These are phyloP conservation scores for Ustilago curta DNA, from an alignment of 1,284 basidiomycete genomes.

Conservation along the genomic window DNA sequence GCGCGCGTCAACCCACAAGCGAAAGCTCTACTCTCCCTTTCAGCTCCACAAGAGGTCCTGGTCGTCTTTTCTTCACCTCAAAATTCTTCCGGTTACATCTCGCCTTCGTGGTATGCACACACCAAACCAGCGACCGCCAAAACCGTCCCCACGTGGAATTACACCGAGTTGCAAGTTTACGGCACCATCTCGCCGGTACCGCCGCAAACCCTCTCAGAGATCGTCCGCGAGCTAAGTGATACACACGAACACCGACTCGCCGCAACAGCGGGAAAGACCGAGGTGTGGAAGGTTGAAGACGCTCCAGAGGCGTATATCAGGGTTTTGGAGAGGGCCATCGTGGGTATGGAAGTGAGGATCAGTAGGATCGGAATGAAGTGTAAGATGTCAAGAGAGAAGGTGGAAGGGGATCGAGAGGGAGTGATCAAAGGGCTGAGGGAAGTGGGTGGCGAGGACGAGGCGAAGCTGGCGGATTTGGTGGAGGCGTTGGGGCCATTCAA, in stretches of 20 bases:
- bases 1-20: conserved; percentile 50
- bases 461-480: conserved; percentile 7
- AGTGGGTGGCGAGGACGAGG: conserved; percentile 48
- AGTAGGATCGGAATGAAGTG: conserved; percentile 70
- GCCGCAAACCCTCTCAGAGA: neutral
- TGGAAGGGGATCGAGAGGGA: conserved; percentile 69
- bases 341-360: conserved; percentile 70
- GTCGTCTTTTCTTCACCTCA: conserved; percentile 34
- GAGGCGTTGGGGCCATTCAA: conserved; percentile 9
- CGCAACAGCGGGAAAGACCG: neutral
- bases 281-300: conserved; percentile 69
- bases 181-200: conserved; percentile 13
- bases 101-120: conserved; percentile 41
- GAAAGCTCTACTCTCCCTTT: conserved; percentile 29
- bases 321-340: conserved; percentile 70
- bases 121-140: conserved; percentile 50
- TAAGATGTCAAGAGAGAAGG: conserved; percentile 71
- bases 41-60: conserved; percentile 12
- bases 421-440: conserved; percentile 69
- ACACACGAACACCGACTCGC: conserved; percentile 15
- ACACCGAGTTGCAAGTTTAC: conserved; percentile 47
- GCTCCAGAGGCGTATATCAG: conserved; percentile 70
- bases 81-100: conserved; percentile 34
- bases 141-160: conserved; percentile 56
- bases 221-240: conserved; percentile 19